These are phyloP conservation scores for Penicillium freii DNA, from an alignment of 2,329 filamentous ascomycete genomes.

Conservation along the genomic window DNA sequence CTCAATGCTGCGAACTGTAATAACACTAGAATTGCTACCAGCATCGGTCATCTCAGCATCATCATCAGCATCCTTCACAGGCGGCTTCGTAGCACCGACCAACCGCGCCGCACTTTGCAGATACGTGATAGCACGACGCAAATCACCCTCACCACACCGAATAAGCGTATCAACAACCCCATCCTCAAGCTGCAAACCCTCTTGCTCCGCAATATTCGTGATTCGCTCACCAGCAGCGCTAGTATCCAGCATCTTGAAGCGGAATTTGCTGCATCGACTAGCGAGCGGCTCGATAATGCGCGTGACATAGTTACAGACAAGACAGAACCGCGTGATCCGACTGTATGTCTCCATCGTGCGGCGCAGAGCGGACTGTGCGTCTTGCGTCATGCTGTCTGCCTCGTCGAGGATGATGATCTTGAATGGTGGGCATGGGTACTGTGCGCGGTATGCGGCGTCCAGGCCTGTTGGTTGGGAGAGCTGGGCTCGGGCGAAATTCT, in stretches of 20 bases:
- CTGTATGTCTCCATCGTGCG: constrained; percentile 98
- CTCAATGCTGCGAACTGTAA: constrained; percentile 79
- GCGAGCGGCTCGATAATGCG: constrained; percentile 96
- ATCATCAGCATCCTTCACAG: constrained; percentile 49
- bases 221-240: constrained; percentile 76
- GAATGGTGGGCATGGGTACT: constrained; percentile 93
- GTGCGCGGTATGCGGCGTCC: constrained; percentile 60
- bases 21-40: constrained; percentile 50
- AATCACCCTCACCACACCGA: constrained; percentile 84
- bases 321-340: constrained; percentile 93
- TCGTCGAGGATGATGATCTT: constrained; percentile 99
- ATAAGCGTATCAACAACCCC: constrained; percentile 83
- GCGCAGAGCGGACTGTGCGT: constrained; percentile 87
- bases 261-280: constrained; percentile 90
- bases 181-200: constrained; percentile 72
- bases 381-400: constrained; percentile 98
- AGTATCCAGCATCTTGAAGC: constrained; percentile 94
- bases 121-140: constrained; percentile 94
- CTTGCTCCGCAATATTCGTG: constrained; percentile 75
- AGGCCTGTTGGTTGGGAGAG: constrained; percentile 74
- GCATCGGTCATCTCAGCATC: constrained; percentile 63
- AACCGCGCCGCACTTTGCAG: constrained; percentile 90
- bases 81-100: constrained; percentile 62
- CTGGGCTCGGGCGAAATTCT: constrained; percentile 95
- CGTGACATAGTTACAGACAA: constrained; percentile 98